phyloP scores from a whole-genome alignment of 805 yeast genomes.

The Lachancea mirantina region DNA sequence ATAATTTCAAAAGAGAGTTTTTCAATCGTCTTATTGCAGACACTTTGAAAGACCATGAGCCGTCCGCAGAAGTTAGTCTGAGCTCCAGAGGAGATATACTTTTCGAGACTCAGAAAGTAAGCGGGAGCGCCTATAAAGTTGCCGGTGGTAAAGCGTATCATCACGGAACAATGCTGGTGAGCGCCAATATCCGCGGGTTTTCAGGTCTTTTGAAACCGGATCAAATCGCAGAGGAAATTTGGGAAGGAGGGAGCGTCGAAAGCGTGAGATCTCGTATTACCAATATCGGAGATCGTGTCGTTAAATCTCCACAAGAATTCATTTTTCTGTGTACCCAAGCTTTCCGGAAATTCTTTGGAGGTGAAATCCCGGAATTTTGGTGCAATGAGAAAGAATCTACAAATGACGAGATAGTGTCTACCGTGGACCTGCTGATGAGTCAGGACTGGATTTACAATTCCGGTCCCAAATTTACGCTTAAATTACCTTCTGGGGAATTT shows the following conservation, averaged over 20 bases:
- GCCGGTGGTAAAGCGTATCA: slow-evolving; percentile 79
- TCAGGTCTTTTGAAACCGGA: slow-evolving; percentile 51
- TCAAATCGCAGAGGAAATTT: slow-evolving; percentile 37
- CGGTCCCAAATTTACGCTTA: slow-evolving; percentile 67
- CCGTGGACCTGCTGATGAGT: slow-evolving; percentile 37
- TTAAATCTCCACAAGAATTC: slow-evolving; percentile 32
- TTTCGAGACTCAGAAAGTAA: slow-evolving; percentile 51
- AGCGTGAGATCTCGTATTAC: slow-evolving; percentile 78
- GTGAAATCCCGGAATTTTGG: slow-evolving; percentile 25
- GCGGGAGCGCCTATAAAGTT: slow-evolving; percentile 90
- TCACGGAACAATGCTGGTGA: slow-evolving; percentile 90
- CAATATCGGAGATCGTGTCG: slow-evolving; percentile 47
- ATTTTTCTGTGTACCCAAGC: slow-evolving; percentile 24
- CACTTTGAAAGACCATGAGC: slow-evolving; percentile 17
- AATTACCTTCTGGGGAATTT: slow-evolving; percentile 33
- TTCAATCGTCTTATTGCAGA: slow-evolving; percentile 45
- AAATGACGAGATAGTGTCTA: slow-evolving; percentile 35
- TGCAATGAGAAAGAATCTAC: slow-evolving; percentile 27
- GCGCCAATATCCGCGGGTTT: slow-evolving; percentile 54
- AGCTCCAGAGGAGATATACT: slow-evolving; percentile 80
- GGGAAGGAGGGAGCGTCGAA: slow-evolving; percentile 48
- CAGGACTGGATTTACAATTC: slow-evolving; percentile 75
- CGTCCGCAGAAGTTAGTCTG: slow-evolving; percentile 34
- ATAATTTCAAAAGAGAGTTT: slow-evolving; percentile 52
- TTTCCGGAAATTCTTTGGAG: slow-evolving; percentile 16